These are phyloP conservation scores for Ulota crispa DNA, from an alignment of 225 moss, liverwort and hornwort genomes.

Conservation along the genomic window DNA sequence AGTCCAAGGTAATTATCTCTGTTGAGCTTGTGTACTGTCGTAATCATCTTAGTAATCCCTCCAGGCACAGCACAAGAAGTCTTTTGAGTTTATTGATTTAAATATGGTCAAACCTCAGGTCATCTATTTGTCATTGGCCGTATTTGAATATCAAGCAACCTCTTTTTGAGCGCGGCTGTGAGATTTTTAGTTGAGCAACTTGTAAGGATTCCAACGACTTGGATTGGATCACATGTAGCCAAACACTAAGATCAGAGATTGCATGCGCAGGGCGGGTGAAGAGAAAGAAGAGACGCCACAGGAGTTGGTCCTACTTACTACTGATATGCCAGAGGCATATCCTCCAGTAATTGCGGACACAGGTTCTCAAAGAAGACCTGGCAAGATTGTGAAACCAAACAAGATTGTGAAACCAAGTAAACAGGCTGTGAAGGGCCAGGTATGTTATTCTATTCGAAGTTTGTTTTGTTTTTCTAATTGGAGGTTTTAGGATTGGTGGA, in stretches of 20 bases:
- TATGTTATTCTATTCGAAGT: no score
- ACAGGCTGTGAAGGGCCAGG: slow-evolving; percentile 46
- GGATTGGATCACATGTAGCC: background rate
- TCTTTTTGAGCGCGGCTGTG: background rate
- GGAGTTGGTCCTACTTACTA: slow-evolving; percentile 49
- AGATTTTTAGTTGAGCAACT: background rate
- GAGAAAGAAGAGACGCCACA: slow-evolving; percentile 67
- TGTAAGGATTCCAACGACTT: background rate
- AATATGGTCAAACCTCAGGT: background rate
- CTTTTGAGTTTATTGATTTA: background rate
- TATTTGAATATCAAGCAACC: slow-evolving; percentile 3
- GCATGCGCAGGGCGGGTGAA: slow-evolving; percentile 67
- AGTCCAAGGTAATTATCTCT: slow-evolving; percentile 67
- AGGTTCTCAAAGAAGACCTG: slow-evolving; percentile 34
- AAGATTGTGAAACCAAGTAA: slow-evolving; percentile 40
- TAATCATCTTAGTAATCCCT: background rate
- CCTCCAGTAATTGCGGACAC: slow-evolving; percentile 20
- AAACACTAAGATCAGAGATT: background rate
- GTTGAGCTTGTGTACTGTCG: background rate
- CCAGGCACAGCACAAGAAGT: background rate
- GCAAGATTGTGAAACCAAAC: slow-evolving; percentile 40
- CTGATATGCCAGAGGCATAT: slow-evolving; percentile 30
- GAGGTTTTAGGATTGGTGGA: background rate
- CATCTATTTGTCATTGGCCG: background rate
- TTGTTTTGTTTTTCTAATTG: background rate